Conservation (phyloP, 441 rosid species). For the Euphorbia celastroides region DNA sequence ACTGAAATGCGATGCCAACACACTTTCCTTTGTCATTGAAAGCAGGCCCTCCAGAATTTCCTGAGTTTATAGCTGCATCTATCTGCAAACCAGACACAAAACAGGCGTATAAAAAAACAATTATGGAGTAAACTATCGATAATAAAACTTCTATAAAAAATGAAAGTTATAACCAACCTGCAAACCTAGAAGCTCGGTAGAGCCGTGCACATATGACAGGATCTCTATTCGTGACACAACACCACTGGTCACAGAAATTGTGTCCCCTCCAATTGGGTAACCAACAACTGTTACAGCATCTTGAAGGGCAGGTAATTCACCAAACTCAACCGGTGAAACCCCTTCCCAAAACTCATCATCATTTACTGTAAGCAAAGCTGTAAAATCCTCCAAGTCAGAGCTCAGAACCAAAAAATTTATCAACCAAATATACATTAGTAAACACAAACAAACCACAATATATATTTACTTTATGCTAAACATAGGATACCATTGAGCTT, state of each 20-base stretch:
- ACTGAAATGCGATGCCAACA: constrained; percentile 97
- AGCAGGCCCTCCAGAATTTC: constrained; percentile 97
- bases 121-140: neutral
- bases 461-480: neutral
- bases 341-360: constrained; percentile 96
- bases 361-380: constrained; percentile 80
- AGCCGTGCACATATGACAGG: constrained; percentile 78
- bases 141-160: neutral
- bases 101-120: neutral
- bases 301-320: constrained; percentile 90
- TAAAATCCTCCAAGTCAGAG: constrained; percentile 13
- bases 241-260: constrained; percentile 93
- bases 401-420: neutral
- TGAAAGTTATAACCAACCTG: constrained; percentile 44
- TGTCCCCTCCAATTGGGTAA: constrained; percentile 94
- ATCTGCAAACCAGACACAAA: constrained; percentile 48
- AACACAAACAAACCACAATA: neutral
- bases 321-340: constrained; percentile 79
- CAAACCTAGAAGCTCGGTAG: constrained; percentile 80
- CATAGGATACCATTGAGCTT: neutral
- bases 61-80: constrained; percentile 96
- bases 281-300: constrained; percentile 98
- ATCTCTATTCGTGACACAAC: constrained; percentile 93
- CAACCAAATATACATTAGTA: neutral
- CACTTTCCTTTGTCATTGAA: constrained; percentile 82